A percentile compares a stretch with the other conserved stretches of the same genome.
Conservation (phyloP, 1,284 basidiomycete genomes). For the Sanghuangporus sanghuang region DNA sequence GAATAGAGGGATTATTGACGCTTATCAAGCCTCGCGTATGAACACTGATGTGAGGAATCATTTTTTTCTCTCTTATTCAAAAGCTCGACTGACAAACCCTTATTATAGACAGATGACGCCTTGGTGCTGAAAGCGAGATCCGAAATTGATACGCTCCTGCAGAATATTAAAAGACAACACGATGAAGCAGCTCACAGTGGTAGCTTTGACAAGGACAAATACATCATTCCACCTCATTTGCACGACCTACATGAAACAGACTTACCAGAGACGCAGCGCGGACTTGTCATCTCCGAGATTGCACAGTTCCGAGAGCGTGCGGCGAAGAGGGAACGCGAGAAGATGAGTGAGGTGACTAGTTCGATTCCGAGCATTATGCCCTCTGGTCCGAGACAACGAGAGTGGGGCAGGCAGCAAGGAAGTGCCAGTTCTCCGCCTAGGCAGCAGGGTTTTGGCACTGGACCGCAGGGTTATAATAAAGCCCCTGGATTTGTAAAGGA, state of each 20-base stretch:
- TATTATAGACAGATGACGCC: conserved; percentile 54
- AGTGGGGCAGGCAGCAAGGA: conserved; percentile 66
- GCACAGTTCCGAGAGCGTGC: conserved; percentile 88
- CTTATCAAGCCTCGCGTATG: conserved; percentile 76
- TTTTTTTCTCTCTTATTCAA: conserved; percentile 4
- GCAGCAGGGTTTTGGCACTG: conserved; percentile 52
- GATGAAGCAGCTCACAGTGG: conserved; percentile 64
- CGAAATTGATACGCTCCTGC: conserved; percentile 51
- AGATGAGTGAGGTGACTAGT: conserved; percentile 49
- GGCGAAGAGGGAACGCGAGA: conserved; percentile 82
- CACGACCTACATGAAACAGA: conserved; percentile 94
- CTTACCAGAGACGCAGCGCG: conserved; percentile 91
- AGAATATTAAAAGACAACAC: conserved; percentile 56
- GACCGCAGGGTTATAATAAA: conserved; percentile 69
- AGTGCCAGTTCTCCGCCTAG: conserved; percentile 28
- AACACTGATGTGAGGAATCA: conserved; percentile 62
- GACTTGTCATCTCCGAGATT: conserved; percentile 91
- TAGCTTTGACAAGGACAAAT: conserved; percentile 70
- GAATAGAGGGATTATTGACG: conserved; percentile 81
- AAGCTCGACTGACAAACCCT: conserved; percentile 13
- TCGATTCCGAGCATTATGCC: conserved; percentile 35
- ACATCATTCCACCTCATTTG: conserved; percentile 89
- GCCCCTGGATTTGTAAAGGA: conserved; percentile 78
- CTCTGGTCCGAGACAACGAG: conserved; percentile 67
- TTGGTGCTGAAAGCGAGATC: conserved; percentile 47